Conservation (phyloP, 2,329 filamentous ascomycete species). For the Penicillium decumbens region DNA sequence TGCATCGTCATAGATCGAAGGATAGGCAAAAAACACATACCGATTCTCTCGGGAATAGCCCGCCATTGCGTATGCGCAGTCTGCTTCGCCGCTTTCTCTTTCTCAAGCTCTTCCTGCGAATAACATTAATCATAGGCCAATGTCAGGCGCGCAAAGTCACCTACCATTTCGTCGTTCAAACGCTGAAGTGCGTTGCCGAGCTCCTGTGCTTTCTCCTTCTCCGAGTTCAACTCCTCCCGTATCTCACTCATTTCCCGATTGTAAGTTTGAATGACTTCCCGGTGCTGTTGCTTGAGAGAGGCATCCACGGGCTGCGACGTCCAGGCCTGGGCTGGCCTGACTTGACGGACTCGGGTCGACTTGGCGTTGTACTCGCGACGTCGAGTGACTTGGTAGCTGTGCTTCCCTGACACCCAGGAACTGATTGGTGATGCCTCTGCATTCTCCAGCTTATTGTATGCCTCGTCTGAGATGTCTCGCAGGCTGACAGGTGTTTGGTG, state of each 20-base stretch:
- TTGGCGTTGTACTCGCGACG: constrained; percentile 74
- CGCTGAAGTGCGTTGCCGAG: not conserved
- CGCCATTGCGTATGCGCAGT: constrained; percentile 60
- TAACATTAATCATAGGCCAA: constrained; percentile 11
- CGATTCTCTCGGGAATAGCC: constrained; percentile 65
- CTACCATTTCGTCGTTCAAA: not conserved
- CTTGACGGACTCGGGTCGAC: constrained; percentile 61
- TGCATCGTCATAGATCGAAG: constrained; percentile 12
- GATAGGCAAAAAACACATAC: constrained; percentile 44
- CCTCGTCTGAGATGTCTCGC: constrained; percentile 59
- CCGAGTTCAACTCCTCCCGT: constrained; percentile 21
- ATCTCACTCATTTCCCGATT: constrained; percentile 40
- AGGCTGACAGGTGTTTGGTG: constrained; percentile 64
- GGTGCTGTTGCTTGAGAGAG: constrained; percentile 55
- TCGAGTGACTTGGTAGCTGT: constrained; percentile 61
- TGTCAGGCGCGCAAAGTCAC: constrained; percentile 30
- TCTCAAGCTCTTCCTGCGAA: constrained; percentile 34
- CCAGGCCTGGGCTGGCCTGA: constrained; percentile 65
- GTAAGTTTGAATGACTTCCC: constrained; percentile 46
- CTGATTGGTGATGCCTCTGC: constrained; percentile 49
- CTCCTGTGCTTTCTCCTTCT: constrained; percentile 25
- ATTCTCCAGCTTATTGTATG: constrained; percentile 62
- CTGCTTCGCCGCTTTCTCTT: constrained; percentile 65
- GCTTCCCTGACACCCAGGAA: constrained; percentile 65
- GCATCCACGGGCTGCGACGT: constrained; percentile 69